These are phyloP conservation scores for Saturnispora saitoi DNA, from an alignment of 805 yeast species.

Conservation along the genomic window DNA sequence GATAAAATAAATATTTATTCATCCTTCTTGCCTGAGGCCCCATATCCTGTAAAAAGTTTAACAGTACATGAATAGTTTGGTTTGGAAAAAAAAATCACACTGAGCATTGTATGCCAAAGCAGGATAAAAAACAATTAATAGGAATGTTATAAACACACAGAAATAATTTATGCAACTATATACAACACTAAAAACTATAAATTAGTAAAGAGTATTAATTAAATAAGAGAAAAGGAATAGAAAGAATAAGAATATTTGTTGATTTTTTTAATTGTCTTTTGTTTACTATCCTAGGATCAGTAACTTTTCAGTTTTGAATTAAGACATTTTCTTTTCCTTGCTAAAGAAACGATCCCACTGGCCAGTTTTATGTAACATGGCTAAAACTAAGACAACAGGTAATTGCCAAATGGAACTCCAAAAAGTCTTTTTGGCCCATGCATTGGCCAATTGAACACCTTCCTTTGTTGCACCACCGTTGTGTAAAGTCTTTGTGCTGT, in stretches of 20 bases:
- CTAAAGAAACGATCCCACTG: slow-evolving; percentile 74
- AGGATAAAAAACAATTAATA: too few species aligned
- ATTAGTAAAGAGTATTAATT: not conserved
- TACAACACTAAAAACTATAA: not conserved
- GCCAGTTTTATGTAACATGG: slow-evolving; percentile 92
- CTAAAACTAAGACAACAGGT: slow-evolving; percentile 81
- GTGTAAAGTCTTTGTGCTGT: slow-evolving; percentile 30
- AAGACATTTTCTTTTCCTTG: slow-evolving; percentile 14
- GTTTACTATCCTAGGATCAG: not conserved
- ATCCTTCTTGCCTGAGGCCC: too few species aligned
- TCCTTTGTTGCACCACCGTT: slow-evolving; percentile 39
- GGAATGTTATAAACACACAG: not conserved
- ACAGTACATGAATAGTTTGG: too few species aligned
- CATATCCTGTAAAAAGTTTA: too few species aligned
- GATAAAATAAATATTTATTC: too few species aligned
- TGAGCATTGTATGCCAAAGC: too few species aligned
- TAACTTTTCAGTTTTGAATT: not conserved
- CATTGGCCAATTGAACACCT: slow-evolving; percentile 51
- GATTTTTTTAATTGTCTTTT: not conserved
- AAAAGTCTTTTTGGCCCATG: slow-evolving; percentile 75
- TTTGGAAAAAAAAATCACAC: too few species aligned
- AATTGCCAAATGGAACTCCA: slow-evolving; percentile 94
- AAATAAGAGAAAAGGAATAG: not conserved
- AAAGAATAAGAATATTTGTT: not conserved
- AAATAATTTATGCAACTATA: not conserved